Conservation (phyloP, 345 rosid species). For the Heritiera fomes region DNA sequence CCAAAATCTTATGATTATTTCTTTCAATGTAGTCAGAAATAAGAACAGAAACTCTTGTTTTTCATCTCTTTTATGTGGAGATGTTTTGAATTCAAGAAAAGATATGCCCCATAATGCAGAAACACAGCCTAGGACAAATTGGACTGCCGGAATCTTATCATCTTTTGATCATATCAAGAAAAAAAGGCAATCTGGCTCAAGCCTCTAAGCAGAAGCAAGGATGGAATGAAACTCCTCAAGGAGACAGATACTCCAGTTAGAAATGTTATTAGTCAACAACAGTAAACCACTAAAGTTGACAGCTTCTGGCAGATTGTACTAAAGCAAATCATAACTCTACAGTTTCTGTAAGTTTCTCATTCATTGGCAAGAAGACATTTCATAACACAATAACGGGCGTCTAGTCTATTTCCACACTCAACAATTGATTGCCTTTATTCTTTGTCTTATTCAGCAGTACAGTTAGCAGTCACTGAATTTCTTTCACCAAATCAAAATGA, state of each 20-base stretch:
- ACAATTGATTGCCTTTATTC: background rate
- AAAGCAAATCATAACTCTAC: background rate
- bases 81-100: background rate
- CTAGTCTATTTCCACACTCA: background rate
- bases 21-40: background rate
- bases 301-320: background rate
- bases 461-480: background rate
- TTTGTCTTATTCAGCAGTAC: background rate
- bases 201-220: background rate
- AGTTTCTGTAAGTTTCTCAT: background rate
- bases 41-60: background rate
- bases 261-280: background rate
- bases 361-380: background rate
- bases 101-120: background rate
- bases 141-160: background rate
- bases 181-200: background rate
- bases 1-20: background rate
- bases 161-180: background rate
- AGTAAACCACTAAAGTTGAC: background rate
- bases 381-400: slow-evolving; percentile 4
- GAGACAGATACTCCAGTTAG: background rate
- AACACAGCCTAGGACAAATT: background rate
- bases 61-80: background rate
- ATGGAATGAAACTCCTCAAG: background rate
- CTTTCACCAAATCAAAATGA: slow-evolving; percentile 2